Evolutionary conservation across 768 basidiomycete genomes (phyloP).

Genomic region (Boletus tylopilopsis): DNA sequence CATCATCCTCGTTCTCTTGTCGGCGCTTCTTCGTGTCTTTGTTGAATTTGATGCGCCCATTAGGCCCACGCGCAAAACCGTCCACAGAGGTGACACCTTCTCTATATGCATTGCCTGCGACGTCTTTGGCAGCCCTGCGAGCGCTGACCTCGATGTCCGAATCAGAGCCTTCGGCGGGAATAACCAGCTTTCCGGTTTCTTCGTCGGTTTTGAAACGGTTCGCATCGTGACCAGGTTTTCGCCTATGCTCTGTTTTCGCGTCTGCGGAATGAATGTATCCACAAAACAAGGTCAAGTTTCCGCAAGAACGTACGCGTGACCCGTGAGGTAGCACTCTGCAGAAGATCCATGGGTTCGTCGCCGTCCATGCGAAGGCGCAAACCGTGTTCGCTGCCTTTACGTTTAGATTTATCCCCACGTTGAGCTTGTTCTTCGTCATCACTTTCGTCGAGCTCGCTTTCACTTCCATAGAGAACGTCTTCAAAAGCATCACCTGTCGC

Average conservation of each 20-base stretch:
- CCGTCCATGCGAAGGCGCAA: constrained; percentile 80
- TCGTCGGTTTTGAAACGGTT: constrained; percentile 84
- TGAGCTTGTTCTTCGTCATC: constrained; percentile 49
- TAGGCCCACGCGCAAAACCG: constrained; percentile 81
- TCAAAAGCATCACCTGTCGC: constrained; percentile 88
- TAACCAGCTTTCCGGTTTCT: constrained; percentile 75
- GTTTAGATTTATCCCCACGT: constrained; percentile 33
- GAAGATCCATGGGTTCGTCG: constrained; percentile 92
- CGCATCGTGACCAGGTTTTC: constrained; percentile 85
- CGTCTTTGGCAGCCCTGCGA: constrained; percentile 45
- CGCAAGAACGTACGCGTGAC: constrained; percentile 57
- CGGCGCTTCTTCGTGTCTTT: constrained; percentile 95
- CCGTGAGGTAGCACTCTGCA: constrained; percentile 72
- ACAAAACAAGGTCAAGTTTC: not conserved
- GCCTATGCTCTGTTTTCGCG: constrained; percentile 45
- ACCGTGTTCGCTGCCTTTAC: constrained; percentile 39
- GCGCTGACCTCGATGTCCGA: constrained; percentile 40
- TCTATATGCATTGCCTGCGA: constrained; percentile 74
- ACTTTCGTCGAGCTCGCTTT: constrained; percentile 80
- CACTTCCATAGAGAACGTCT: constrained; percentile 95
- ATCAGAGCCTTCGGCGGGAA: constrained; percentile 55
- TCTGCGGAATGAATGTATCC: constrained; percentile 31
- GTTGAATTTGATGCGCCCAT: constrained; percentile 90
- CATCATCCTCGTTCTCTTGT: constrained; percentile 59
- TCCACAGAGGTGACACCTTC: constrained; percentile 83